Evolutionary conservation across 495 filamentous ascomycete genomes (phyloP).

Genomic region (Xylaria acuta): DNA sequence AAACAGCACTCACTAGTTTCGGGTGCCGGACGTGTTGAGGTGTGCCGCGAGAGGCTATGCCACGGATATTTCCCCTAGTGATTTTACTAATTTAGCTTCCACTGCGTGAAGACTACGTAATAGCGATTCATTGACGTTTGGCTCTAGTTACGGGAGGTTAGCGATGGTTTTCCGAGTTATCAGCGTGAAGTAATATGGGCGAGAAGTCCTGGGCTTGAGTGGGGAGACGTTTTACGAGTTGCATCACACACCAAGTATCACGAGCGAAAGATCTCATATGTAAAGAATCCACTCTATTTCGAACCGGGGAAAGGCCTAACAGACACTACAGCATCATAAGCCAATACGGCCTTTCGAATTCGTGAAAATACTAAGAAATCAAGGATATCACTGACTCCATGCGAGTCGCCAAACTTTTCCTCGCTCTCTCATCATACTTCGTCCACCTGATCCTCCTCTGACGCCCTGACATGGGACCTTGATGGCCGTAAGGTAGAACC

Average conservation of each 20-base stretch:
- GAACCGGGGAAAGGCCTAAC: not conserved
- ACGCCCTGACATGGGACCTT: not conserved
- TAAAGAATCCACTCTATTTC: not conserved
- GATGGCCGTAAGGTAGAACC: not conserved
- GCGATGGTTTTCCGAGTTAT: not conserved
- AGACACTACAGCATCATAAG: conserved; percentile 3
- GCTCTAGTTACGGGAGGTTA: not conserved
- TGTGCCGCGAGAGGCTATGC: not conserved
- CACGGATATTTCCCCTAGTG: not conserved
- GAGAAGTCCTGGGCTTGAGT: not conserved
- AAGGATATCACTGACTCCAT: conserved; percentile 20
- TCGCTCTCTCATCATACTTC: not conserved
- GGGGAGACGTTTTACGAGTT: not conserved
- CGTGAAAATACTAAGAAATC: not conserved
- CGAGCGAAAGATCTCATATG: not conserved
- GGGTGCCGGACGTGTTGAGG: not conserved
- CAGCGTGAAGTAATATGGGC: not conserved
- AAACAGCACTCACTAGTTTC: not conserved
- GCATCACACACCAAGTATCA: conserved; percentile 1
- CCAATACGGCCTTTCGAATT: not conserved
- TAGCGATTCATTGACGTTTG: conserved; percentile 15
- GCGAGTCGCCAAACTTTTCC: conserved; percentile 14
- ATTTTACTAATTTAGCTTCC: conserved; percentile 15
- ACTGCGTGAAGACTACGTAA: not conserved
- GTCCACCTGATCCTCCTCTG: not conserved